Evolutionary conservation across 352 stramenopile genomes (phyloP), one percentile per base, ranked within the genome.

Genomic region (Blastocystis sp.): DNA sequence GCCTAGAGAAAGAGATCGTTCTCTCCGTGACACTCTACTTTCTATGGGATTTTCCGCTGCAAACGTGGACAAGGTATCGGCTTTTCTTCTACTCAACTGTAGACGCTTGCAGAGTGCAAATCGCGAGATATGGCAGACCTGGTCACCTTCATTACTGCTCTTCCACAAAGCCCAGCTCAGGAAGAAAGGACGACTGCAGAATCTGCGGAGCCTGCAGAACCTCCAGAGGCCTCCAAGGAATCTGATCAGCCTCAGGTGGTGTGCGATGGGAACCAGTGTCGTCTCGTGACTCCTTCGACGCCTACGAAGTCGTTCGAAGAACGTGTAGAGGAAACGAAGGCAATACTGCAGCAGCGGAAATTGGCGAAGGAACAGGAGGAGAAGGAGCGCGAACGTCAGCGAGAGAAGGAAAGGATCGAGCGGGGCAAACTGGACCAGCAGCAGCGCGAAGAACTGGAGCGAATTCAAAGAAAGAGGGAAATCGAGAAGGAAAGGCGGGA

Each of bases 381-480:
- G n/a, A 81, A 78, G 16, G 26, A 79, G 53, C n/a, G 30, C 11
- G 37, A 69, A n/a, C 26, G 30, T n/a, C 16, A 39, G 18, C 59
- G 37, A 18, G 64, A 88, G 62, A 68, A 43, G 41, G 64, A 76
- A 39, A 39, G 59, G 18, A 88, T 88, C 47, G 64, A 88, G 53
- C 50, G 55, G 18, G 64, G 64, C 20, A 88, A 88, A 54, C 16
- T 37, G 26, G n/a, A 75, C 8, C 59, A 70, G 54, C 18, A 16
- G 55, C 73, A 73, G 53, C 26, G 68, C 13, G 64, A 56, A 30
- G 64, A 76, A 20, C 37, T 76, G 24, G 64, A 81, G 76, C 30
- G 30, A 43, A 24, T 26, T 54, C 59, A 76, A 39, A 39, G 64
- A 5, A 24, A 76, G 53, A 39, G 64, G 3, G 64, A 88, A 43